phyloP scores from a whole-genome alignment of 2,329 filamentous ascomycete genomes.

The Mollisia scopiformis region DNA sequence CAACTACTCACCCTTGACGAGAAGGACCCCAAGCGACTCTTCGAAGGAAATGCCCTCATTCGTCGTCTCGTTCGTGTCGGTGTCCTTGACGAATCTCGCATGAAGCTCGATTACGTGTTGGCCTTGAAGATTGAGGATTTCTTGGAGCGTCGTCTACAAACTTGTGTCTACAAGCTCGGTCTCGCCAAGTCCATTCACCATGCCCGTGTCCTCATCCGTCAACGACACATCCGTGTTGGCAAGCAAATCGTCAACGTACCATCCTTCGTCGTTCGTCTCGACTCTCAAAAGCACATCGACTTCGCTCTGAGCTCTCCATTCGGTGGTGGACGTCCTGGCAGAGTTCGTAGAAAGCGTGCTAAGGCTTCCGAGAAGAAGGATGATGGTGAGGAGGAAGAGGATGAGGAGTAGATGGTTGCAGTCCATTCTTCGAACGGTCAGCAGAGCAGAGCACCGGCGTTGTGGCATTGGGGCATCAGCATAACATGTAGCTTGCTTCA shows the following conservation, averaged over 20 bases:
- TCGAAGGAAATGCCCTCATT: conserved; percentile 99
- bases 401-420: conserved; percentile 42
- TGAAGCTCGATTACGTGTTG: conserved; percentile 99
- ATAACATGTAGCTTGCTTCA: conserved; percentile 10
- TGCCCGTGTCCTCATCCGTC: conserved; percentile 98
- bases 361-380: conserved; percentile 88
- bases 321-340: conserved; percentile 93
- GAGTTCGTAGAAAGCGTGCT: conserved; percentile 99
- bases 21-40: conserved; percentile 99
- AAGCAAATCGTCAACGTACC: conserved; percentile 99
- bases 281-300: conserved; percentile 99
- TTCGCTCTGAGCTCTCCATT: conserved; percentile 97
- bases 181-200: conserved; percentile 99
- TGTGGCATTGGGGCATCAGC: background rate
- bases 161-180: conserved; percentile 99
- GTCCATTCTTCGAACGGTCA: background rate
- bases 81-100: conserved; percentile 99
- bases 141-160: conserved; percentile 99
- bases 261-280: conserved; percentile 98
- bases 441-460: background rate
- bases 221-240: conserved; percentile 99
- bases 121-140: conserved; percentile 99
- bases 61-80: conserved; percentile 99
- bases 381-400: conserved; percentile 79
- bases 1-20: conserved; percentile 99